Conservation (phyloP, 2,329 filamentous ascomycete genomes). For the Didymella arachidicola region DNA sequence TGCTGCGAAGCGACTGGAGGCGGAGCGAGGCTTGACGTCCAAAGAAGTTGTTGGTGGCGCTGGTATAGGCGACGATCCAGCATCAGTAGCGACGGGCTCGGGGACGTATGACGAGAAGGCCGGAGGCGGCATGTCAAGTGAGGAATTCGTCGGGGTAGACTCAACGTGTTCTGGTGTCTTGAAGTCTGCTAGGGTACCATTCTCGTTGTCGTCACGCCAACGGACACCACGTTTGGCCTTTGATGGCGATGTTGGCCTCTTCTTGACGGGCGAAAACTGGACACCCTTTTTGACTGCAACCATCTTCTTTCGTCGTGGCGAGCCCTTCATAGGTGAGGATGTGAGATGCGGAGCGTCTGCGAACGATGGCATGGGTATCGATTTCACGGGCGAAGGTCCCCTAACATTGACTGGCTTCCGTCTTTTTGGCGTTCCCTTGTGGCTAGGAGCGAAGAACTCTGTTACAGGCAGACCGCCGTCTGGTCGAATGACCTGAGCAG, state of each 20-base stretch:
- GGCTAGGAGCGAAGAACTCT: constrained; percentile 74
- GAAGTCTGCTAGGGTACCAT: constrained; percentile 87
- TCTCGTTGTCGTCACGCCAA: constrained; percentile 91
- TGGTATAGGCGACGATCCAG: constrained; percentile 65
- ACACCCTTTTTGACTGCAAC: constrained; percentile 72
- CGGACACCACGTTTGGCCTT: constrained; percentile 78
- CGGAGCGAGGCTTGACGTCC: constrained; percentile 60
- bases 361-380: constrained; percentile 41
- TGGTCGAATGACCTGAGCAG: constrained; percentile 87
- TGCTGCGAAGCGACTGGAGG: constrained; percentile 79
- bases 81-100: constrained; percentile 38
- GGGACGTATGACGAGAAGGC: constrained; percentile 53
- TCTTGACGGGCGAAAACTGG: constrained; percentile 81
- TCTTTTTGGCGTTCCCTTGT: constrained; percentile 79
- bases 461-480: constrained; percentile 72
- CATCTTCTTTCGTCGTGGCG: constrained; percentile 80
- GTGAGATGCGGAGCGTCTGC: constrained; percentile 52
- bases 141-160: constrained; percentile 64
- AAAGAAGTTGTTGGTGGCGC: constrained; percentile 66
- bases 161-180: constrained; percentile 80
- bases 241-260: constrained; percentile 64
- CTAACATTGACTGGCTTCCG: constrained; percentile 60
- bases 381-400: constrained; percentile 59
- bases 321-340: constrained; percentile 74
- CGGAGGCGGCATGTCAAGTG: constrained; percentile 62